Base-by-base conservation (phyloP, 768 basidiomycete genomes). In the Psilocybe cubensis region DNA sequence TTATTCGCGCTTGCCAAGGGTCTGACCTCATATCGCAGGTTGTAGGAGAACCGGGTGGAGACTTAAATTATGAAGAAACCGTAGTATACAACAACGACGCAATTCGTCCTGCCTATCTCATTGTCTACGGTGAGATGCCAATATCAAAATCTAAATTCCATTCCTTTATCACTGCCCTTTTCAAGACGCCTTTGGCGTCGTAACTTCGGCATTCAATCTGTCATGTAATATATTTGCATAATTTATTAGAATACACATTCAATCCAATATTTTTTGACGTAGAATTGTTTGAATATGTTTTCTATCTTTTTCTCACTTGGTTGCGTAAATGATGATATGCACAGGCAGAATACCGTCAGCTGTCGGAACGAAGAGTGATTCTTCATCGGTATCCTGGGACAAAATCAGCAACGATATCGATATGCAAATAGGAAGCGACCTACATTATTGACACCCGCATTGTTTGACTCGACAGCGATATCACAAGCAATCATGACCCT, bases 61-160 rank as follows among this genome's bases (percentile, higher is more conserved):
- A 86, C 65, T 70, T 88, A 47, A 88, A 88, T 65, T 88, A 87
- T 57, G 85, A 84, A 68, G 87, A 88, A 68, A 87, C 84, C 3
- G 85, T 88, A 7, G 85, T 86, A 12, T 88, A 88, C 62, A 64
- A 74, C 42, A 87, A 87, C 63, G 85, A 87, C 60, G 86, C 87
- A 25, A 82, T 87, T 61, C 81, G 85, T 7, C 87, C 87, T 17
- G 84, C 84, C 0, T 89, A 81, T 69, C 74, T 88, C 54, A 69
- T 89, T n/a, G 79, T 87, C 18, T 89, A 88, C 62, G 84, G 82
- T 17, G 69, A 76, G 28, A 58, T 59, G 29, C 47, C 60, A 27
- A 54, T 62, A 51, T 47, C 54, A 18, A 63, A 67, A 38, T 72
- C 69, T 29, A 76, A 74, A 56, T 46, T 79, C 8, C 72, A 70